phyloP scores from a whole-genome alignment of 257 asterid species.

The Galeopsis tetrahit region DNA sequence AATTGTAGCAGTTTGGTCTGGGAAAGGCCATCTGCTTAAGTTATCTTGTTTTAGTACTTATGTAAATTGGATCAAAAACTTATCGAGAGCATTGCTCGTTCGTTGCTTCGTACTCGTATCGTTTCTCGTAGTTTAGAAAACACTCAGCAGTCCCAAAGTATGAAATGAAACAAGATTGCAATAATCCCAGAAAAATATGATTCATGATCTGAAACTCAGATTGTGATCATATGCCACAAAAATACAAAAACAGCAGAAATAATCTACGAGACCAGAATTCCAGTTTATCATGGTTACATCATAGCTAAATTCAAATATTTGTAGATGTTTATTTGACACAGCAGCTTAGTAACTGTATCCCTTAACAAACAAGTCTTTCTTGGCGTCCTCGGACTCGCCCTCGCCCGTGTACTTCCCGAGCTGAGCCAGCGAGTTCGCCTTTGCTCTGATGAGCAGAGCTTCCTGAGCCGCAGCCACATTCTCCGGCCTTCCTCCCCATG shows the following conservation, averaged over 20 bases:
- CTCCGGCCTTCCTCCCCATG: conserved; percentile 74
- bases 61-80: conserved; percentile 16
- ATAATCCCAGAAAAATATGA: conserved; percentile 24
- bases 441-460: conserved; percentile 56
- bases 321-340: not conserved
- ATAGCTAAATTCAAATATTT: conserved; percentile 36
- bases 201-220: conserved; percentile 27
- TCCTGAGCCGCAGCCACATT: conserved; percentile 77
- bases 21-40: not conserved
- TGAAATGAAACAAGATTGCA: not conserved
- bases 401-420: conserved; percentile 75
- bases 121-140: not conserved
- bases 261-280: conserved; percentile 34
- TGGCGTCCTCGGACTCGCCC: conserved; percentile 78
- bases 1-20: conserved; percentile 16
- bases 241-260: conserved; percentile 27
- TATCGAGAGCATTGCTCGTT: conserved; percentile 10
- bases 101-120: not conserved
- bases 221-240: conserved; percentile 29
- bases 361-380: conserved; percentile 69
- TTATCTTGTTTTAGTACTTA: conserved; percentile 5
- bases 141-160: too few relatives aligned
- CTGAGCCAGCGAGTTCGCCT: conserved; percentile 80
- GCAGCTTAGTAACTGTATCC: conserved; percentile 59
- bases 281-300: conserved; percentile 35